Conservation (phyloP, 495 filamentous ascomycete species). For the Lasiosphaeria miniovina region DNA sequence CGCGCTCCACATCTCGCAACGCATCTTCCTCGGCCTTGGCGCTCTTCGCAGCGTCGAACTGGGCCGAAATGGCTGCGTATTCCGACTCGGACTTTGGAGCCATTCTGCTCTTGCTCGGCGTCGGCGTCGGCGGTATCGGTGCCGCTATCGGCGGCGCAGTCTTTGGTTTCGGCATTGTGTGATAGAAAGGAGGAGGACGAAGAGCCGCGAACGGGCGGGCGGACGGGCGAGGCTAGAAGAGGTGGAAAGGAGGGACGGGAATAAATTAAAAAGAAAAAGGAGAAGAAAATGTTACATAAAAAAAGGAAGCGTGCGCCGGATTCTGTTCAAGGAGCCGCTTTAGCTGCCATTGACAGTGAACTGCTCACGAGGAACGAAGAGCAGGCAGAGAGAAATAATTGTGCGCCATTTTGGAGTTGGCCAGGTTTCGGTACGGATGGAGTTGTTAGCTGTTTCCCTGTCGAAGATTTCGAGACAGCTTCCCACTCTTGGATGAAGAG, state of each 20-base stretch:
- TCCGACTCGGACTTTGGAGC: constrained; percentile 26
- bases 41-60: constrained; percentile 48
- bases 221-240: constrained; percentile 3
- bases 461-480: background rate
- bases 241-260: background rate
- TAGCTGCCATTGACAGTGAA: constrained; percentile 17
- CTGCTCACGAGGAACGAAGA: constrained; percentile 1
- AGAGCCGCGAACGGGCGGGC: background rate
- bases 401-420: constrained; percentile 26
- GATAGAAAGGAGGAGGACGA: background rate
- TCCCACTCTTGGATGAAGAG: background rate
- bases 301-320: background rate
- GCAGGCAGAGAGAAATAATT: constrained; percentile 2
- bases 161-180: background rate
- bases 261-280: constrained; percentile 2
- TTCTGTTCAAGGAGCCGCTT: constrained; percentile 12
- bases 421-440: background rate
- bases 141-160: background rate
- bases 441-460: background rate
- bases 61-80: constrained; percentile 41
- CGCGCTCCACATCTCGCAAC: constrained; percentile 13
- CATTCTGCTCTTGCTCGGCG: constrained; percentile 25
- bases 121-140: constrained; percentile 19
- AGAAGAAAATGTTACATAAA: background rate
- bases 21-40: constrained; percentile 38